Evolutionary conservation across 108 stramenopile genomes (phyloP), one percentile per base, ranked within the genome.

Genomic region (Ochromonas danica): DNA sequence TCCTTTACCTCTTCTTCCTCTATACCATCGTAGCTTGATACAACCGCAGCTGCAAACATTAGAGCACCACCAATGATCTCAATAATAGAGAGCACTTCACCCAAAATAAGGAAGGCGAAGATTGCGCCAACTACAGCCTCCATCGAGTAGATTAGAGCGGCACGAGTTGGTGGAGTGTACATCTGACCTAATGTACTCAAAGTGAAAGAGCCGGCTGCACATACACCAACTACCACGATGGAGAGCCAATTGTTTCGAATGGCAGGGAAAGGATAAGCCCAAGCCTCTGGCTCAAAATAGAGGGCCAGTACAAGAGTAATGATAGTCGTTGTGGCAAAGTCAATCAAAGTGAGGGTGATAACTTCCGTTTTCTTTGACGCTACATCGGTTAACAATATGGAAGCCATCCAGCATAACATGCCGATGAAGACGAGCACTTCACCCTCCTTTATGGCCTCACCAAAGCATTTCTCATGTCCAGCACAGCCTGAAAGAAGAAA

Each of bases 401-500:
- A 27, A 25, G 38, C 27, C 6, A 60, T 22, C 45, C 43, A 75
- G 40, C n/a, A 45, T 14, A 75, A 31, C 36, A 75, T 42, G 31
- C 72, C 38, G 25, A 75, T 57, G 40, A 75, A 75, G 3, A 42
- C 40, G 6, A 75, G 40, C 6, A 75, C 36, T 27, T 75, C 72
- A 30, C 72, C 72, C 17, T 17, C 28, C 22, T 33, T 42, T 35
- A 75, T 42, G 28, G 43, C 72, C 6, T 33, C 72, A 33, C 51
- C 72, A 10, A 60, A 42, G 51, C 45, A 75, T 6, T 6, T 42
- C 36, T 57, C 51, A 41, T 17, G n/a, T 31, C 38, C 72, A 28
- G 51, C 72, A 75, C 72, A 75, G 6, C 72, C 72, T 35, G 72
- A 75, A 27, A 75, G 6, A 36, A 75, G 51, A 60, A 14, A 75